A percentile compares a stretch with the other conserved stretches of the same genome.
Conservation (phyloP, 495 filamentous ascomycete species). For the Aspergillus saccharolyticus region DNA sequence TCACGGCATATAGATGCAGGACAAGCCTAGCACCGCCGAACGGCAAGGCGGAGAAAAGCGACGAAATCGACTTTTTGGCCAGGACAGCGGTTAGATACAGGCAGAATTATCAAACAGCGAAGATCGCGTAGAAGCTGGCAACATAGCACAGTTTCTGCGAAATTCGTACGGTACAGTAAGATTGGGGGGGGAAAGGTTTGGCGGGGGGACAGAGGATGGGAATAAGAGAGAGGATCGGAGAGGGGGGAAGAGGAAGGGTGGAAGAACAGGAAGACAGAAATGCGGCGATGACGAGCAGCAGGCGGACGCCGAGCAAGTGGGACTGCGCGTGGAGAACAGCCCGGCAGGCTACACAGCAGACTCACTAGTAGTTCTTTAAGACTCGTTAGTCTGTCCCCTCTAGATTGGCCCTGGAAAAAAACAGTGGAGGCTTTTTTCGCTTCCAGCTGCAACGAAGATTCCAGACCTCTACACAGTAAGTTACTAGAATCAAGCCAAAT, state of each 20-base stretch:
- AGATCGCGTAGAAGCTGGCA: neutral
- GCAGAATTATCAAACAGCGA: neutral
- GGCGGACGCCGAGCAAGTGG: neutral
- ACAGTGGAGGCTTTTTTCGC: neutral
- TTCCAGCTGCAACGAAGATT: neutral
- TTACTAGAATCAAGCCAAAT: neutral
- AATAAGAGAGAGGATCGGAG: neutral
- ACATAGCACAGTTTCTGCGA: neutral
- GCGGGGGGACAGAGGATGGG: conserved; percentile 2
- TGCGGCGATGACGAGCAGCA: conserved; percentile 5
- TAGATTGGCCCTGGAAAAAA: neutral
- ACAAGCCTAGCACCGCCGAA: conserved; percentile 27
- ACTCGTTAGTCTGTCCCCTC: neutral
- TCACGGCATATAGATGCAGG: conserved; percentile 11
- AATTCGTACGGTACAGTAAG: no score
- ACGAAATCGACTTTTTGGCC: conserved; percentile 1
- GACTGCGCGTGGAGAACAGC: neutral
- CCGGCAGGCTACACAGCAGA: neutral
- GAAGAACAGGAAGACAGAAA: neutral
- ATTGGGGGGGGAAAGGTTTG: neutral
- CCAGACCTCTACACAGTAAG: neutral
- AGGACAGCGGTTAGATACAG: neutral
- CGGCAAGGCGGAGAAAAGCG: conserved; percentile 9
- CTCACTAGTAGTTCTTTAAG: neutral
- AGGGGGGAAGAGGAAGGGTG: conserved; percentile 1